phyloP scores from a whole-genome alignment of 208 protist genomes.

The Acanthamoeba castellanii region DNA sequence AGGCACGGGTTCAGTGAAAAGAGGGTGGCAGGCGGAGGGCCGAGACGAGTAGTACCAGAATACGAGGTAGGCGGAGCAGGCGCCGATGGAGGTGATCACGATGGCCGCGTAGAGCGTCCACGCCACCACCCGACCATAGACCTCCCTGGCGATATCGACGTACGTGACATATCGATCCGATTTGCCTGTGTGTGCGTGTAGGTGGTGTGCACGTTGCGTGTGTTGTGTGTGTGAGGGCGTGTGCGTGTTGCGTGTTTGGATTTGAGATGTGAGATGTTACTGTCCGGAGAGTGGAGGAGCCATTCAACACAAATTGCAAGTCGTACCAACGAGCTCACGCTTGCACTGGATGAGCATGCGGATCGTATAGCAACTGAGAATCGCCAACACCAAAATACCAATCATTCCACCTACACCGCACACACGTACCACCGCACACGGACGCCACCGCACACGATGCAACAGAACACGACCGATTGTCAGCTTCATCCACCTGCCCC shows the following conservation, averaged over 20 bases:
- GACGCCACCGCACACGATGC: neutral
- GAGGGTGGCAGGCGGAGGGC: neutral
- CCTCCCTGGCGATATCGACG: constrained; percentile 28
- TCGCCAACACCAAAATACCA: constrained; percentile 57
- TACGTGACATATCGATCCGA: neutral
- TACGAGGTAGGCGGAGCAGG: constrained; percentile 55
- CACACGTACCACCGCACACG: too few relatives aligned
- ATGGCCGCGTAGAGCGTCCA: constrained; percentile 70
- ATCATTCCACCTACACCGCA: constrained; percentile 17
- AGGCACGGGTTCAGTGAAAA: neutral
- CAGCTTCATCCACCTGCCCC: neutral
- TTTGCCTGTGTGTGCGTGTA: neutral
- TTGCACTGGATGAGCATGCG: constrained; percentile 74
- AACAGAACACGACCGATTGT: neutral
- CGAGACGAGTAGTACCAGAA: constrained; percentile 59
- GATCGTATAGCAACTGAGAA: constrained; percentile 73
- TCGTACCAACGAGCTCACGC: neutral
- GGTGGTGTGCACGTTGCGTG: too few relatives aligned
- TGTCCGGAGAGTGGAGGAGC: neutral
- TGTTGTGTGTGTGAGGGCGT: neutral
- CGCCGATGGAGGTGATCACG: constrained; percentile 60
- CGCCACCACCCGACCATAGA: neutral
- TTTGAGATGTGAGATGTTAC: neutral
- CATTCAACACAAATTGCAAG: neutral
- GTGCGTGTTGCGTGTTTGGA: neutral